Evolutionary conservation across 1,284 basidiomycete species (phyloP), one percentile per base, ranked within the genome.

Genomic region (Volvariella surrecta): DNA sequence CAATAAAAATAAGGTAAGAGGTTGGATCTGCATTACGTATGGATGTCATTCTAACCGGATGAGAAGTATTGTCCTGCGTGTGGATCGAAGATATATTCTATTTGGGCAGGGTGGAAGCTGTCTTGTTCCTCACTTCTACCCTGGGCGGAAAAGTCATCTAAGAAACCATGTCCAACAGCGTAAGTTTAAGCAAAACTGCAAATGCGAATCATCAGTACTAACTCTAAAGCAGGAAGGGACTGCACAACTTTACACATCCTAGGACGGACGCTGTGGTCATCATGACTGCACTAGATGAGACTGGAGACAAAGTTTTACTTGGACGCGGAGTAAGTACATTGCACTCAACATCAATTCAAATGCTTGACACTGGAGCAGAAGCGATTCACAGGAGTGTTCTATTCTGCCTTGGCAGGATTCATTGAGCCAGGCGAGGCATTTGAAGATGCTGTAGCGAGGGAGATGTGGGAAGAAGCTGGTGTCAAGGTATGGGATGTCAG

Each of bases 101-200:
- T 91, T 50, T 98, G 94, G 93, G 91, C 82, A 3, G 95, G 95
- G 0, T 98, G 93, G 91, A 99, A 99, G 64, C 66, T 93, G 3
- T 73, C 76, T 4, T 99, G 95, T 59, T 66, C 74, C 2, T 76
- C 86, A 0, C 64, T 89, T 8, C 60, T 88, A 19, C 83, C 84
- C 2, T 85, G 84, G 79, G 69, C 73, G 13, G 71, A 81, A 47
- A 79, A 79, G 43, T 62, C 64, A 38, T 75, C 68, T 28, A 70
- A 66, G 54, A 76, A 76, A 51, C 76, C 79, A 1, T 89, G 85
- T 64, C 73, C 73, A 7, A 82, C 84, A 45, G 71, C 66, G 82
- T 87, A 63, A 40, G 74, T 64, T 20, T 40, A n/a, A 37, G 21
- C 48, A 15, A 9, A 31, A 31, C n/a, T n/a, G n/a, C n/a, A n/a